These are phyloP conservation scores for Aspergillus sp. DNA, from an alignment of 2,329 filamentous ascomycete genomes.

Conservation along the genomic window DNA sequence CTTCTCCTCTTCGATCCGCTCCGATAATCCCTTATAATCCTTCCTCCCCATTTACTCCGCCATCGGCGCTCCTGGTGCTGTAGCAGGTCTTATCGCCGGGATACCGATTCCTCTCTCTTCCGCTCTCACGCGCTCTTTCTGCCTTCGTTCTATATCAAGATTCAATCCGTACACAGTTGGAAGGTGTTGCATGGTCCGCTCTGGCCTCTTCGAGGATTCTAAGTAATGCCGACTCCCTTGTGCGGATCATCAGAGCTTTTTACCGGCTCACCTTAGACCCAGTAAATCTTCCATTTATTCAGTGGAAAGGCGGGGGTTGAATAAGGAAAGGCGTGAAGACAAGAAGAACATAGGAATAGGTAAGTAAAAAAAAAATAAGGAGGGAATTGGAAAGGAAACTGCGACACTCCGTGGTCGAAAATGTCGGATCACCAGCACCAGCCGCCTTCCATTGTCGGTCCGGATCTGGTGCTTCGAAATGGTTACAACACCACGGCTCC, in stretches of 20 bases:
- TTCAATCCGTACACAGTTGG: too few relatives aligned
- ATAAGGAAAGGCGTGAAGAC: background rate
- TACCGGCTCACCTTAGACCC: background rate
- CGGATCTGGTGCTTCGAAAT: background rate
- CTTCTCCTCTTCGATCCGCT: background rate
- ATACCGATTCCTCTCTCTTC: background rate
- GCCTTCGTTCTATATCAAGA: background rate
- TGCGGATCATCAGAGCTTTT: background rate
- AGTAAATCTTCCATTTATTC: background rate
- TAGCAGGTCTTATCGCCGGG: background rate
- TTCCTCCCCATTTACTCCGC: too few relatives aligned
- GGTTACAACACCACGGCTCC: too few relatives aligned
- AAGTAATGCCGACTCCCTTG: background rate
- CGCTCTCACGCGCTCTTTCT: background rate
- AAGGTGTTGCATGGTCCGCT: background rate
- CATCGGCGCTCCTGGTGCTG: background rate
- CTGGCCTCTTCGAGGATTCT: background rate
- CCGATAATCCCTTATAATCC: too few relatives aligned
- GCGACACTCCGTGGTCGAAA: background rate
- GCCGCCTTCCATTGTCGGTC: background rate
- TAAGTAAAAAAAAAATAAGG: background rate
- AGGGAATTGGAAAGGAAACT: background rate
- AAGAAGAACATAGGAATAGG: background rate
- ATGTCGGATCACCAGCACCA: background rate
- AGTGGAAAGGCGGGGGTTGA: background rate